Evolutionary conservation across 163 green algal species (phyloP), one percentile per base, ranked within the genome.

Genomic region (Trebouxia gelatinosa): DNA sequence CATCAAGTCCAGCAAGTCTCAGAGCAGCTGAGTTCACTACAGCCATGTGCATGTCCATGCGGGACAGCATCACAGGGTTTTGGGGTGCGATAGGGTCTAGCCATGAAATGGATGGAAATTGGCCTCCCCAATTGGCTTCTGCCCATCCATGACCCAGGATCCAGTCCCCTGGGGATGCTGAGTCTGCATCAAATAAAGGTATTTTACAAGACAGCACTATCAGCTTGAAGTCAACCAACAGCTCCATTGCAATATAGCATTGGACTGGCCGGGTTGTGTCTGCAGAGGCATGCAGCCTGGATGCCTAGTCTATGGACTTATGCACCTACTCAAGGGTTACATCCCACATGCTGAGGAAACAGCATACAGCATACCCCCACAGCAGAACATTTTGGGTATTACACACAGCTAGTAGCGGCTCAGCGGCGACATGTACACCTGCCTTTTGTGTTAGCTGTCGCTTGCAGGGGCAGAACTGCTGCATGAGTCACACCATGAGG

Each of bases 1-100:
- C n/a, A 2, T n/a, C 34, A 1, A 95, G 32, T 0, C 80, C 80
- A 4, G 89, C 91, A 17, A 85, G 26, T 21, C 34, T 31, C 64
- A 94, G 75, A 6, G 89, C 91, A 2, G 54, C 68, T 21, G 29
- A 82, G 79, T 90, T 95, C 54, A 83, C 89, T 0, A 95, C 59
- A 0, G 66, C 90, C 79, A 90, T 87, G 85, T 95, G 91, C 50
- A 75, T 57, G 72, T 94, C 89, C 79, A 88, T 88, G 38, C 91
- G 84, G 0, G 66, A 43, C 21, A 95, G 81, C 32, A 90, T 78
- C 11, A 85, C 78, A 11, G 89, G 90, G 38, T 78, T 85, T 75
- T 59, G 17, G 11, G 46, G 65, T 4, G 70, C 71, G 26, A 65
- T 48, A 48, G 32, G 71, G 65, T 91, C 85, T 2, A 93, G 70